A percentile compares a stretch with the other conserved stretches of the same genome.
phyloP scores from a whole-genome alignment of 2,329 filamentous ascomycete species.

The Byssochlamys sp. region DNA sequence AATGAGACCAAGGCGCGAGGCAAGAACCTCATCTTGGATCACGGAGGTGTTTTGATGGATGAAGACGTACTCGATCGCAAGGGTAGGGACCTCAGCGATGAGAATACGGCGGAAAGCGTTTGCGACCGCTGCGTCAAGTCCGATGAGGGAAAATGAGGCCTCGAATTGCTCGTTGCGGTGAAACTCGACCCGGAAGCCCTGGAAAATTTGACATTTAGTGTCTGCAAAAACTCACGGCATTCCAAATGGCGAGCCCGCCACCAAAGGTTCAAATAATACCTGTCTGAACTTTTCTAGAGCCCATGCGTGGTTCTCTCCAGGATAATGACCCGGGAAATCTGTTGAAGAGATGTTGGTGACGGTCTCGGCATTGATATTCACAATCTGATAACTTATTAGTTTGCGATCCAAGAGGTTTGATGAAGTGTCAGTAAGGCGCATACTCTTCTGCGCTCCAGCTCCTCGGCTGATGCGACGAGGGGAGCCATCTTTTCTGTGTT shows the following conservation, averaged over 20 bases:
- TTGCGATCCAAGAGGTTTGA: neutral
- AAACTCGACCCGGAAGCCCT: slow-evolving; percentile 65
- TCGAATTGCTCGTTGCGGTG: slow-evolving; percentile 72
- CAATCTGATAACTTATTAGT: slow-evolving; percentile 47
- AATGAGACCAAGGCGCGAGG: slow-evolving; percentile 79
- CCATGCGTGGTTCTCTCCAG: slow-evolving; percentile 78
- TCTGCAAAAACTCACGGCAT: neutral
- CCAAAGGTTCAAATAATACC: slow-evolving; percentile 25
- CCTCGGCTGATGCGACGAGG: slow-evolving; percentile 32
- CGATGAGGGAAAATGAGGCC: slow-evolving; percentile 80
- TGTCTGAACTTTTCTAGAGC: slow-evolving; percentile 61
- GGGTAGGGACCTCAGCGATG: slow-evolving; percentile 83
- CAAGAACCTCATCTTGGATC: slow-evolving; percentile 93
- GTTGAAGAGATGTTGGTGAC: slow-evolving; percentile 80
- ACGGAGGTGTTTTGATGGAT: slow-evolving; percentile 95
- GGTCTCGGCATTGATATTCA: slow-evolving; percentile 81
- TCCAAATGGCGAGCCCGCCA: neutral
- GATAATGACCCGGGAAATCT: slow-evolving; percentile 85
- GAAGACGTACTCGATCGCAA: slow-evolving; percentile 89
- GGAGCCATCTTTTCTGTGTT: slow-evolving; percentile 30
- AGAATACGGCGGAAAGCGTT: slow-evolving; percentile 96
- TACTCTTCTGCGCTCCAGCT: slow-evolving; percentile 37
- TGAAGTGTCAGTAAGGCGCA: neutral
- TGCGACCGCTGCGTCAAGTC: slow-evolving; percentile 82
- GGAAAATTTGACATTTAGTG: slow-evolving; percentile 3